Percentiles rank a stretch among this genome's conserved stretches.
phyloP scores from a whole-genome alignment of 2,329 filamentous ascomycete species.

The Colletotrichum sp. region DNA sequence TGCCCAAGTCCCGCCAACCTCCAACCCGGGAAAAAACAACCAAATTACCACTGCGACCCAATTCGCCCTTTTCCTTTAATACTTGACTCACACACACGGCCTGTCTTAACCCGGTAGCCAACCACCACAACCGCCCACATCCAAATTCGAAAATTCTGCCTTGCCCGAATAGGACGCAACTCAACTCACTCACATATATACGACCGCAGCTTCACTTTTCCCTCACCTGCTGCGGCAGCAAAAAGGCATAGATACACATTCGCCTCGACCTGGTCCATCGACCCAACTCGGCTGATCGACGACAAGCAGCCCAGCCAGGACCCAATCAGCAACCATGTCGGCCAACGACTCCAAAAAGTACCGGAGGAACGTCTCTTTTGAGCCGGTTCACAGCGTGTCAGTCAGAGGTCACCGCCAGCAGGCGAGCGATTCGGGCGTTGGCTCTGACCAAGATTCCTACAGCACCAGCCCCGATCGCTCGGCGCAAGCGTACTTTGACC shows the following conservation, averaged over 20 bases:
- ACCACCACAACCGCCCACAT: constrained; percentile 14
- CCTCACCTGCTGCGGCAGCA: not conserved
- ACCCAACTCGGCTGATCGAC: constrained; percentile 4
- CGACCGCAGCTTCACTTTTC: not conserved
- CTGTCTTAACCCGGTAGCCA: constrained; percentile 12
- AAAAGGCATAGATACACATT: not conserved
- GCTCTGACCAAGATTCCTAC: constrained; percentile 24
- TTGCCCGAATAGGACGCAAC: not conserved
- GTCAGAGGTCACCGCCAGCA: constrained; percentile 22
- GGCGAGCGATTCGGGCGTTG: constrained; percentile 25
- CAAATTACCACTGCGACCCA: constrained; percentile 10
- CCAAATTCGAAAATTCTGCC: constrained; percentile 1
- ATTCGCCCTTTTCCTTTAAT: constrained; percentile 18
- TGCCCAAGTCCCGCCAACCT: constrained; percentile 1
- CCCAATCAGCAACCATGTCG: constrained; percentile 16
- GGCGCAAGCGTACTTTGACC: constrained; percentile 19
- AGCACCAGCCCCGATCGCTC: constrained; percentile 24
- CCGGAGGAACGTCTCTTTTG: constrained; percentile 13
- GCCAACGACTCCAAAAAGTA: constrained; percentile 17
- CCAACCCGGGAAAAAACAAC: not conserved
- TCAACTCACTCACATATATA: not conserved
- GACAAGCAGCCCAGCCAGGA: not conserved
- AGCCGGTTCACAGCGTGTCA: constrained; percentile 3
- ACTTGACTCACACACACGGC: constrained; percentile 21
- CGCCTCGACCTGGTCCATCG: not conserved